Evolutionary conservation across 352 stramenopile genomes (phyloP).

Genomic region (Globisporangium recalcitrans): DNA sequence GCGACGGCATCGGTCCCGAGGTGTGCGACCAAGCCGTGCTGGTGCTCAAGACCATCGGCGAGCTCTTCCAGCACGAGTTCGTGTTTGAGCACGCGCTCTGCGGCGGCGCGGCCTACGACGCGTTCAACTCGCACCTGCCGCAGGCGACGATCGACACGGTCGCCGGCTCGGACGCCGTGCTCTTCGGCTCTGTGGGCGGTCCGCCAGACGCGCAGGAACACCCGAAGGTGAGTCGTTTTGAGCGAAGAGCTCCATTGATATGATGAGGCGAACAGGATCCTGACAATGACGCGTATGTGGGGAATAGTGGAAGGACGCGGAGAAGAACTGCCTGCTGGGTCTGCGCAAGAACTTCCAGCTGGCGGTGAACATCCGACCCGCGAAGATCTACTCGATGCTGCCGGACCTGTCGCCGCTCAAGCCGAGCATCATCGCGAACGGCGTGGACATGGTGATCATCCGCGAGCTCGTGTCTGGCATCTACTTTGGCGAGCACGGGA

Average conservation of each 20-base stretch:
- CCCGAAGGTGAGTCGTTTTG: conserved; percentile 47
- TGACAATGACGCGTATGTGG: background rate
- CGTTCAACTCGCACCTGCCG: conserved; percentile 89
- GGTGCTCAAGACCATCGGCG: conserved; percentile 81
- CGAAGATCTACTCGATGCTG: conserved; percentile 97
- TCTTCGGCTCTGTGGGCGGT: conserved; percentile 96
- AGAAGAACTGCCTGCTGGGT: conserved; percentile 96
- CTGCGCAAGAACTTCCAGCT: conserved; percentile 97
- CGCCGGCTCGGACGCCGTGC: conserved; percentile 83
- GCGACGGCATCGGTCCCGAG: conserved; percentile 98
- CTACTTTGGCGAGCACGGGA: conserved; percentile 95
- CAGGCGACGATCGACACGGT: conserved; percentile 93
- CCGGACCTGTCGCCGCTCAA: conserved; percentile 97
- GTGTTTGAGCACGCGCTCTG: conserved; percentile 93
- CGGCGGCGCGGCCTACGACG: conserved; percentile 94
- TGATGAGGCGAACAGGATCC: background rate
- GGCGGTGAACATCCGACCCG: conserved; percentile 97
- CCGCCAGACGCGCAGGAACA: conserved; percentile 89
- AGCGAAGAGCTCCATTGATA: background rate
- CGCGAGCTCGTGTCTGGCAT: conserved; percentile 98
- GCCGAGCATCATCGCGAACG: conserved; percentile 92
- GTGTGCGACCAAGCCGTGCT: conserved; percentile 93
- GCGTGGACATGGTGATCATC: conserved; percentile 98
- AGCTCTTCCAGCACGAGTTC: conserved; percentile 88
- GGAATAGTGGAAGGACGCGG: conserved; percentile 75